phyloP scores from a whole-genome alignment of 2,329 filamentous ascomycete genomes.

The Shiraia sp. region DNA sequence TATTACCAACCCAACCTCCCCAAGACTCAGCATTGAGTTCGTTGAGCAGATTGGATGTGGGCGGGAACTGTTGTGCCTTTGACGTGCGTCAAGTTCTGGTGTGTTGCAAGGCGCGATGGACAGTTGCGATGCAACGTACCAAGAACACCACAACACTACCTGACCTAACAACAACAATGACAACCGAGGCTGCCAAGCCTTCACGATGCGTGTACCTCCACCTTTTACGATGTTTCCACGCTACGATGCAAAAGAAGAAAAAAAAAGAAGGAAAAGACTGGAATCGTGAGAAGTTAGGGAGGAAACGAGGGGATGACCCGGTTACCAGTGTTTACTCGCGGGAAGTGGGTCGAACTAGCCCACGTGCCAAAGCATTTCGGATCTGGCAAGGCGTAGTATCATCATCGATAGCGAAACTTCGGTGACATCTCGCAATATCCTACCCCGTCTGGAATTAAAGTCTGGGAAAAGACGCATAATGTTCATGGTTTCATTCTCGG shows the following conservation, averaged over 20 bases:
- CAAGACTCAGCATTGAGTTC: conserved; percentile 1
- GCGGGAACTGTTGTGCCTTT: conserved; percentile 6
- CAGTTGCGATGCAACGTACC: conserved; percentile 34
- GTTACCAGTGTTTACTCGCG: background rate
- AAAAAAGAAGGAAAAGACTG: too few relatives aligned
- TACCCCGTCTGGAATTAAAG: too few relatives aligned
- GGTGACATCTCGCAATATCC: too few relatives aligned
- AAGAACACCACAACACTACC: conserved; percentile 9
- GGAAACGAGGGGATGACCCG: too few relatives aligned
- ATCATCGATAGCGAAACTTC: too few relatives aligned
- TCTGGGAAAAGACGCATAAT: too few relatives aligned
- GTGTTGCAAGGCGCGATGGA: conserved; percentile 23
- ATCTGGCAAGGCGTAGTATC: too few relatives aligned
- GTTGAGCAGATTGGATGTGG: background rate
- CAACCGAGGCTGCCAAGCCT: background rate
- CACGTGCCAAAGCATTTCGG: conserved; percentile 1
- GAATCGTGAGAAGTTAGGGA: too few relatives aligned
- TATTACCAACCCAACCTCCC: background rate
- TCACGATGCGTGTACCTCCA: conserved; percentile 1
- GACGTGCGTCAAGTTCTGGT: conserved; percentile 12
- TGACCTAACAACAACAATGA: conserved; percentile 1
- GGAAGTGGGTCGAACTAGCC: conserved; percentile 1
- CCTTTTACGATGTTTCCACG: too few relatives aligned
- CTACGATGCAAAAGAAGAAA: too few relatives aligned
- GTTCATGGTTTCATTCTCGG: too few relatives aligned